Percentiles rank a stretch among this genome's conserved stretches.
These are phyloP conservation scores for Phytophthora fragariae DNA, from an alignment of 352 stramenopile genomes.

Conservation along the genomic window DNA sequence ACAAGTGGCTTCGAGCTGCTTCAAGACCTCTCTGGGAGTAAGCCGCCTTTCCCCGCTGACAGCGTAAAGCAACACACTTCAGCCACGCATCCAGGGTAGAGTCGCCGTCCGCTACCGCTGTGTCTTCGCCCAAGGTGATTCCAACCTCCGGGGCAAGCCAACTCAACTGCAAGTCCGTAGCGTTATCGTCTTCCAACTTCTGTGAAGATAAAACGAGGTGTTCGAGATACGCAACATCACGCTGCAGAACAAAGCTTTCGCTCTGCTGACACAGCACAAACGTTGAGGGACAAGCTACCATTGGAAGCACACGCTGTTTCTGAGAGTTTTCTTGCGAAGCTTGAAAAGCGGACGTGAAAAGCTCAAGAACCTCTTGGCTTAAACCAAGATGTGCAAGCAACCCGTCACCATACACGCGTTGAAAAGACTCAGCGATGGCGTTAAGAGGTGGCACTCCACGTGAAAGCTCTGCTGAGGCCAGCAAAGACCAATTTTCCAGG, in stretches of 20 bases:
- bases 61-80: conserved; percentile 41
- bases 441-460: conserved; percentile 53
- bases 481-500: conserved; percentile 79
- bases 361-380: conserved; percentile 40
- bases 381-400: conserved; percentile 54
- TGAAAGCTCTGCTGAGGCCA: conserved; percentile 71
- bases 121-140: conserved; percentile 2
- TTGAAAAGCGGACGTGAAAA: conserved; percentile 51
- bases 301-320: conserved; percentile 49
- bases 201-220: conserved; percentile 53
- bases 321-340: conserved; percentile 26
- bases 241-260: conserved; percentile 59
- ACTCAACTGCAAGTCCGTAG: conserved; percentile 40
- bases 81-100: conserved; percentile 38
- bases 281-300: conserved; percentile 47
- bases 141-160: conserved; percentile 35
- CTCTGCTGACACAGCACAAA: conserved; percentile 68
- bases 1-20: conserved; percentile 55
- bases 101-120: not conserved
- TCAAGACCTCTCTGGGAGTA: conserved; percentile 49
- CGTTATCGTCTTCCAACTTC: conserved; percentile 13
- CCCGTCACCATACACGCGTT: conserved; percentile 68
- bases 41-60: conserved; percentile 15
- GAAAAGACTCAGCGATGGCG: conserved; percentile 66
- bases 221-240: conserved; percentile 71